phyloP scores from a whole-genome alignment of 139 green algal genomes.

The Ettlia oleoabundans region DNA sequence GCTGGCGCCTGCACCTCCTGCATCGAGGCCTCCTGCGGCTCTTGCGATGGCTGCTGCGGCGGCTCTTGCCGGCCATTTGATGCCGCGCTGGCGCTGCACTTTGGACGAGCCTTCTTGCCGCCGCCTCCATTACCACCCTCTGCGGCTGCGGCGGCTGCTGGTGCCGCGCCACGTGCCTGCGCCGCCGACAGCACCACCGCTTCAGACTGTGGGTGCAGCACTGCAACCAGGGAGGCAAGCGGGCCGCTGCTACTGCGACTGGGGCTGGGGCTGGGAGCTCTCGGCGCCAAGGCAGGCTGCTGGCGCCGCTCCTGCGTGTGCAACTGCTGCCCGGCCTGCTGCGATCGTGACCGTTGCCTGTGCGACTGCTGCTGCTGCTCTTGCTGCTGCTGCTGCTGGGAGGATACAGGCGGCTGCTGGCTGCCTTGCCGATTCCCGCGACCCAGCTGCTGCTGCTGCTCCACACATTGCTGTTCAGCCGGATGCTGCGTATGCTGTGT shows the following conservation, averaged over 20 bases:
- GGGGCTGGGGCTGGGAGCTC: neutral
- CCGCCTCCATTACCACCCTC: neutral
- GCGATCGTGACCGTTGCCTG: neutral
- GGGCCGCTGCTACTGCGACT: slow-evolving; percentile 11
- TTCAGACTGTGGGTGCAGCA: slow-evolving; percentile 23
- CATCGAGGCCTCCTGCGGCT: too few species aligned
- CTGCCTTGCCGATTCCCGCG: too few species aligned
- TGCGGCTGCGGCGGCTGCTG: neutral
- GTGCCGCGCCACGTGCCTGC: neutral
- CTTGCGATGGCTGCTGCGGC: too few species aligned
- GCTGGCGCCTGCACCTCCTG: too few species aligned
- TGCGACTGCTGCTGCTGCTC: neutral
- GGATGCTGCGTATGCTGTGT: neutral
- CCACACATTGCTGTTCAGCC: neutral
- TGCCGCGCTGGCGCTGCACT: neutral
- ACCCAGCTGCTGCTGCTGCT: slow-evolving; percentile 14
- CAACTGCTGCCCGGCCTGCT: neutral
- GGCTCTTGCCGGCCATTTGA: neutral
- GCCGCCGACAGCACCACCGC: slow-evolving; percentile 17
- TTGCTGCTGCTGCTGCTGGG: neutral
- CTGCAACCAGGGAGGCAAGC: slow-evolving; percentile 6
- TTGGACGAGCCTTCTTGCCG: neutral
- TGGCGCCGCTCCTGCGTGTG: neutral
- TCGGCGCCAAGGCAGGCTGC: neutral
- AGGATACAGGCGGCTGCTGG: slow-evolving; percentile 1